phyloP scores from a whole-genome alignment of 192 early-diverging fungal species.

The Linnemannia zychae region DNA sequence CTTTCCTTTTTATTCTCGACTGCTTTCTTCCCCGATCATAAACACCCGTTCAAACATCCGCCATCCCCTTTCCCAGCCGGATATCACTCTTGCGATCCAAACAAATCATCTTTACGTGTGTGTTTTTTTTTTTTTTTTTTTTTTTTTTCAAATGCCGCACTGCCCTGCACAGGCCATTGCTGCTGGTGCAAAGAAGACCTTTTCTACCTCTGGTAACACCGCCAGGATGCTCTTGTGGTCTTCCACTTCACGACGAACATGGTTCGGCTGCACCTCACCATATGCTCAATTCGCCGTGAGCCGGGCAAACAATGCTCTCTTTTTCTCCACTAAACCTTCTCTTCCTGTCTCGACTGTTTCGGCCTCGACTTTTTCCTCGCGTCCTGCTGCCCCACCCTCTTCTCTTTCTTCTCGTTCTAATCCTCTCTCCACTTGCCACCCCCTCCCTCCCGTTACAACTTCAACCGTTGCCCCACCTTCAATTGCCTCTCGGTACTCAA shows the following conservation, averaged over 20 bases:
- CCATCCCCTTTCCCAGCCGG: background rate
- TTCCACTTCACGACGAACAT: background rate
- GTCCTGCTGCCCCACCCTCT: background rate
- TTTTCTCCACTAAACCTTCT: slow-evolving; percentile 2
- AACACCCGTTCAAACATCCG: background rate
- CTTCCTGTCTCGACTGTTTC: background rate
- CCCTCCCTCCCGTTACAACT: background rate
- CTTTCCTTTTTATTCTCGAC: background rate
- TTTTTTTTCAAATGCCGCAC: background rate
- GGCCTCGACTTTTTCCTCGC: background rate
- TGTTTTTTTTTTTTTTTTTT: background rate
- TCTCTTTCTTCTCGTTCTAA: background rate
- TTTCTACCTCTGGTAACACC: background rate
- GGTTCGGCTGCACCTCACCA: background rate
- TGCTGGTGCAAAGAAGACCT: background rate
- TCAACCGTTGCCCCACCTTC: background rate
- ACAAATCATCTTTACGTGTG: background rate
- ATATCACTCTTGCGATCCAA: background rate
- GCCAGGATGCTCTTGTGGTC: background rate
- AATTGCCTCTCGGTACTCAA: slow-evolving; percentile 7
- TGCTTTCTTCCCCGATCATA: background rate
- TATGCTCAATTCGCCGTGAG: background rate
- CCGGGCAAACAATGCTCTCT: background rate
- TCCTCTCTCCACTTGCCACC: background rate
- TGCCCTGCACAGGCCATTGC: slow-evolving; percentile 6